Percentiles rank a stretch among this genome's conserved stretches.
Evolutionary conservation across 495 filamentous ascomycete species (phyloP).

Genomic region (Usnea hakonensis): DNA sequence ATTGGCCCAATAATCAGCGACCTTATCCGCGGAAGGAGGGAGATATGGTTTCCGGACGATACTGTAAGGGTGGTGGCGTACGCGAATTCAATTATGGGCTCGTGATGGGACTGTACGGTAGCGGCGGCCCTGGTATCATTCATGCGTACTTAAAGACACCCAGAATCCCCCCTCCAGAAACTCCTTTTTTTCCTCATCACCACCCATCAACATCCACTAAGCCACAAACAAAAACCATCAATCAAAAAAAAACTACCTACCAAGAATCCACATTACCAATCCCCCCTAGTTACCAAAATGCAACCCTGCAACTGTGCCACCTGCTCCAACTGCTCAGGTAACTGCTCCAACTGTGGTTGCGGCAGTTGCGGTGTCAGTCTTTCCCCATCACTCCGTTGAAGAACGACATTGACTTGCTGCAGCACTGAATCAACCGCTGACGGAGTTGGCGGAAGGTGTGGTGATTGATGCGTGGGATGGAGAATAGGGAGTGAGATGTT

Average conservation of each 20-base stretch:
- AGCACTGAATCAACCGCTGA: background rate
- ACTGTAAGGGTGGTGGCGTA: too few species aligned
- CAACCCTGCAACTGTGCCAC: constrained; percentile 15
- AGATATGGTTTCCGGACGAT: too few species aligned
- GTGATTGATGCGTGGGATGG: background rate
- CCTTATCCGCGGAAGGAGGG: background rate
- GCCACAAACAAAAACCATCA: background rate
- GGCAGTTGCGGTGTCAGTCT: constrained; percentile 19
- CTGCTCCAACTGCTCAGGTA: constrained; percentile 9
- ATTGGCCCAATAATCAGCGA: background rate
- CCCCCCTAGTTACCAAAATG: constrained; percentile 10
- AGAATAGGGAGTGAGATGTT: background rate
- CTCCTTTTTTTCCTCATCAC: background rate
- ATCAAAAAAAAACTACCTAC: background rate
- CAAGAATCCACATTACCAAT: background rate
- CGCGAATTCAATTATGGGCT: background rate
- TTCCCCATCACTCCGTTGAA: background rate
- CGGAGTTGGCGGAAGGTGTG: background rate
- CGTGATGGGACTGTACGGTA: background rate
- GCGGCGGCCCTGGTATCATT: background rate
- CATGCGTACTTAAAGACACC: background rate
- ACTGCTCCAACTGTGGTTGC: constrained; percentile 21
- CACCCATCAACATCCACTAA: background rate
- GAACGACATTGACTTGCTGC: background rate
- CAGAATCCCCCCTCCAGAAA: too few species aligned